Evolutionary conservation across 495 filamentous ascomycete genomes (phyloP).

Genomic region (Barbatosphaeria neglecta): DNA sequence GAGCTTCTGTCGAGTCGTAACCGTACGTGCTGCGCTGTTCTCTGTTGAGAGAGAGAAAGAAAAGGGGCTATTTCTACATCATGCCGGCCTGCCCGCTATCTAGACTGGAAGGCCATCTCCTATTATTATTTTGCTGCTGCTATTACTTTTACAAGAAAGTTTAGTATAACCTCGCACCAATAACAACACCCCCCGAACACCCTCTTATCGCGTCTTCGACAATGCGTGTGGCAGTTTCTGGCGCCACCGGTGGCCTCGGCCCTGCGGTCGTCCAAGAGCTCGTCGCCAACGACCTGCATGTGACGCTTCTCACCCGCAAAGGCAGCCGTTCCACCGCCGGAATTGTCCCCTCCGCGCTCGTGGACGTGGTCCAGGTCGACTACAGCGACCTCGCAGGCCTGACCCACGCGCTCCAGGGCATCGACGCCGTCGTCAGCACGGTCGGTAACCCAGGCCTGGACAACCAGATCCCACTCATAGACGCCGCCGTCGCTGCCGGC

Average conservation of each 20-base stretch:
- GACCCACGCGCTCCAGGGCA: constrained; percentile 24
- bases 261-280: neutral
- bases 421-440: constrained; percentile 35
- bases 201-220: no score
- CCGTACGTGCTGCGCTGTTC: no score
- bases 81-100: no score
- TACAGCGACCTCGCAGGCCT: constrained; percentile 12
- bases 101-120: no score
- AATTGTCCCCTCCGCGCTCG: neutral
- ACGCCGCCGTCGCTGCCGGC: constrained; percentile 38
- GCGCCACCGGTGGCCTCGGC: neutral
- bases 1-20: no score
- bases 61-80: no score
- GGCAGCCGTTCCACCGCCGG: neutral
- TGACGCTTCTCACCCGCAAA: neutral
- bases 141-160: no score
- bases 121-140: no score
- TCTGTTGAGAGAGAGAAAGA: no score
- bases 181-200: no score
- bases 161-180: no score
- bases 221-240: neutral
- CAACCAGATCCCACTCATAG: constrained; percentile 35
- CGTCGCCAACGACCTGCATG: neutral
- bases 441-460: constrained; percentile 15
- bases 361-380: neutral